Percentiles rank a stretch among this genome's conserved stretches.
These are phyloP conservation scores for Pisolithus thermaeus DNA, from an alignment of 1,284 basidiomycete species.

Conservation along the genomic window DNA sequence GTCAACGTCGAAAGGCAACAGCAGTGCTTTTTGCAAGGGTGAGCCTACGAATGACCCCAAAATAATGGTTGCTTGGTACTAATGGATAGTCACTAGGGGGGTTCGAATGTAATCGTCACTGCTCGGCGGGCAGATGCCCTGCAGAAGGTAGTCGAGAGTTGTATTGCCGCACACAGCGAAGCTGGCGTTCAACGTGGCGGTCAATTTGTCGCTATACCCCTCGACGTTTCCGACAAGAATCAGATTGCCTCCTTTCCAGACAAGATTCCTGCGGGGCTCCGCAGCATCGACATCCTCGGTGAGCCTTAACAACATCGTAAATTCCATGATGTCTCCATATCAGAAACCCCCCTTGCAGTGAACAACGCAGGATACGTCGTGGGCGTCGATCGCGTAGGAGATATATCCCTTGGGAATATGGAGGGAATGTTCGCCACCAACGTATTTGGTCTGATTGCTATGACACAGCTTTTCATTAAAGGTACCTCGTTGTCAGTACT, in stretches of 20 bases:
- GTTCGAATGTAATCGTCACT: conserved; percentile 71
- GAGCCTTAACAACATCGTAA: conserved; percentile 13
- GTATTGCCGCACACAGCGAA: conserved; percentile 63
- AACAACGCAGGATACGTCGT: conserved; percentile 88
- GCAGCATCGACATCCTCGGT: conserved; percentile 74
- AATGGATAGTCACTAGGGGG: conserved; percentile 42
- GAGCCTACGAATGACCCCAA: not conserved
- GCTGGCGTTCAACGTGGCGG: conserved; percentile 70
- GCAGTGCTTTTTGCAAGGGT: conserved; percentile 83
- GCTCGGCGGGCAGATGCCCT: conserved; percentile 66
- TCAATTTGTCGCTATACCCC: conserved; percentile 56
- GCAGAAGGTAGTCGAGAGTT: conserved; percentile 58
- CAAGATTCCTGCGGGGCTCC: conserved; percentile 62
- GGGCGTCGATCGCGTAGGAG: conserved; percentile 78
- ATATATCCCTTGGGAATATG: conserved; percentile 69
- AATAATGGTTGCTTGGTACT: too few relatives aligned
- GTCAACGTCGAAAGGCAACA: conserved; percentile 50
- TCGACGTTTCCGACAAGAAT: conserved; percentile 71
- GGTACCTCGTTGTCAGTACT: conserved; percentile 34
- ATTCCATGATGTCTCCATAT: not conserved
- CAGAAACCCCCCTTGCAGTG: conserved; percentile 38
- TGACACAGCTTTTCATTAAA: conserved; percentile 76
- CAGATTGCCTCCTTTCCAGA: conserved; percentile 65
- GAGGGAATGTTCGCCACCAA: conserved; percentile 93
- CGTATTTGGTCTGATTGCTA: conserved; percentile 80